Base-by-base conservation (phyloP, 148 eudicot genomes). In the Rhododendron williamsianum region DNA sequence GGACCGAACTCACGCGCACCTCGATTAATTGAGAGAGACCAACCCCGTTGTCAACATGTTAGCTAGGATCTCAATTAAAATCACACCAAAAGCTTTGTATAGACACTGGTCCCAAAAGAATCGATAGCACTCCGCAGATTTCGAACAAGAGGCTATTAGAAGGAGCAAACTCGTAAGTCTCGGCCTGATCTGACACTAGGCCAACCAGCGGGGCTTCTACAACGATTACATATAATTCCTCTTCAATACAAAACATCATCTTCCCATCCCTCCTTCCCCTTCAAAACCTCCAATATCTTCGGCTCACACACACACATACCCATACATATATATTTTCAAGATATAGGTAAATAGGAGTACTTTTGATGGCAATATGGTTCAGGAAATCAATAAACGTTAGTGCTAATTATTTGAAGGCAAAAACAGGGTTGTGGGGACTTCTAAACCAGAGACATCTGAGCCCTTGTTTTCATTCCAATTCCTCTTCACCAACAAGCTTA, bases 281-380 rank as follows among this genome's bases (percentile, higher is more conserved):
- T 67, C 4, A 11, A 67, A 9, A 67, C 73, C 33, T 67, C 27
- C 33, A 25, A 67, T 67, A 67, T 67, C 73, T n/a, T 2, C 13
- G 9, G 21, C 67, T 6, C 67, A 60, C n/a, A 60, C 9, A 27
- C 30, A 18, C 4, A 25, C 25, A 67, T 25, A 25, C n/a, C 8
- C 2, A 7, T 60, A 21, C 25, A 58, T 19, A 21, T n/a, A 21
- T 12, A 25, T 51, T 51, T 2, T 3, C 49, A 7, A 46, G 9
- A 46, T 2, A 46, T 46, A 30, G n/a, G 6, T 35, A 52, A 25
- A 15, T 56, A 56, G 60, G 6, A 56, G 49, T 46, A 46, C 49
- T 23, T 58, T 80, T 25, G 9, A 89, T 89, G 91, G 91, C 90
- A 46, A 58, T 82, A 1, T 88, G 87, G 48, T 49, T 88, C n/a